Conservation (phyloP, 495 filamentous ascomycete genomes). For the Aspergillus conjunctus region DNA sequence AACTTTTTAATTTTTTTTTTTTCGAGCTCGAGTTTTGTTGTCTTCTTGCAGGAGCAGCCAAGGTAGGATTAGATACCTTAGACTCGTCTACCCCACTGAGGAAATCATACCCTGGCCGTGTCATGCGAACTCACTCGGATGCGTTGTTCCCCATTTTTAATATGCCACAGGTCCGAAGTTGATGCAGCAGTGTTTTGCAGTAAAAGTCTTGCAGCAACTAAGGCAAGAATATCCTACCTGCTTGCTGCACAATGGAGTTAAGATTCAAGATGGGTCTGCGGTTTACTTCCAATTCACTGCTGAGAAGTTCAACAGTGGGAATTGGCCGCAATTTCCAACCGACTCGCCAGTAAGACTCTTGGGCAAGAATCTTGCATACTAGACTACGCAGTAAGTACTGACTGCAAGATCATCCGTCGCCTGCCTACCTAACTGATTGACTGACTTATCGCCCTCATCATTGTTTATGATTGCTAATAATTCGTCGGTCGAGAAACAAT, state of each 20-base stretch:
- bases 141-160: background rate
- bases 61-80: background rate
- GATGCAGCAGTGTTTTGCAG: background rate
- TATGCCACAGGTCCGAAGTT: too few species aligned
- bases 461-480: too few species aligned
- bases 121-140: background rate
- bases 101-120: conserved; percentile 1
- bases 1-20: background rate
- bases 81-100: background rate
- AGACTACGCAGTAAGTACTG: background rate
- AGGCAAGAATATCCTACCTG: background rate
- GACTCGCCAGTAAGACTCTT: background rate
- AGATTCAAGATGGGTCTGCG: too few species aligned
- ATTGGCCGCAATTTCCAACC: background rate
- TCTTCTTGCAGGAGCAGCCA: too few species aligned
- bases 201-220: conserved; percentile 2
- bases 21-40: too few species aligned
- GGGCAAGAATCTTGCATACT: too few species aligned
- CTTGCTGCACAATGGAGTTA: background rate
- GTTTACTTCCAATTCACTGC: too few species aligned
- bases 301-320: background rate
- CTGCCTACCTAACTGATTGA: too few species aligned
- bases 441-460: too few species aligned
- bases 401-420: background rate
- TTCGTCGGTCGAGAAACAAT: background rate